Conservation (phyloP, 208 protist genomes). For the Vickermania ingenoplastis region DNA sequence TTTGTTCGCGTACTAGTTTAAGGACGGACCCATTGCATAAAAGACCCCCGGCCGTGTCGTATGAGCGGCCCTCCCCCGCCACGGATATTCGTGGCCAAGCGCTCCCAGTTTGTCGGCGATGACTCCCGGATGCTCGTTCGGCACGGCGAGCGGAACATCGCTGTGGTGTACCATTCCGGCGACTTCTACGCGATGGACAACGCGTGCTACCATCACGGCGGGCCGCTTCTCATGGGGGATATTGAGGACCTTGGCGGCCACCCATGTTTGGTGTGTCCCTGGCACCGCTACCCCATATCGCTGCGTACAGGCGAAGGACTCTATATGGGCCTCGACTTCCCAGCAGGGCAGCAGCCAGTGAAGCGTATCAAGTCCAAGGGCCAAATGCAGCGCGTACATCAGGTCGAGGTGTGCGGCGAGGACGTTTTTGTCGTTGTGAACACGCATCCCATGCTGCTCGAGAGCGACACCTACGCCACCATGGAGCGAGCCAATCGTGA, state of each 20-base stretch:
- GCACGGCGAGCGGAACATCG: constrained; percentile 70
- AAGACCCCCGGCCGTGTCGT: too few relatives aligned
- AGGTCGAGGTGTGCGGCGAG: constrained; percentile 16
- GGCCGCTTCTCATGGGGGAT: constrained; percentile 76
- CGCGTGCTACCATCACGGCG: constrained; percentile 89
- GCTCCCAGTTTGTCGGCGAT: constrained; percentile 17
- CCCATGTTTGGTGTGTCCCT: constrained; percentile 85
- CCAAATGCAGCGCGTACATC: constrained; percentile 74
- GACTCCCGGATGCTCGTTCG: constrained; percentile 68
- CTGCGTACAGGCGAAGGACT: constrained; percentile 84
- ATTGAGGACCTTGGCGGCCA: constrained; percentile 87
- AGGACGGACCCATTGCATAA: too few relatives aligned
- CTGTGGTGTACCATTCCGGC: constrained; percentile 49
- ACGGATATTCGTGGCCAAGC: constrained; percentile 26
- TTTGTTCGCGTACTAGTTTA: too few relatives aligned
- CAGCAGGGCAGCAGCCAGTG: background rate
- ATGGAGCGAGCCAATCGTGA: constrained; percentile 8
- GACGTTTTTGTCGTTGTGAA: constrained; percentile 27
- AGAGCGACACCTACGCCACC: constrained; percentile 29
- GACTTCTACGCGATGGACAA: constrained; percentile 86
- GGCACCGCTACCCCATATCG: constrained; percentile 85
- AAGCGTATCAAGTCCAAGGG: constrained; percentile 59
- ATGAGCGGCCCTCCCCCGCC: too few relatives aligned
- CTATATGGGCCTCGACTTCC: constrained; percentile 61
- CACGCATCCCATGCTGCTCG: constrained; percentile 7